Evolutionary conservation across 2,329 filamentous ascomycete species (phyloP), one percentile per base, ranked within the genome.

Genomic region (Celoporthe dispersa): DNA sequence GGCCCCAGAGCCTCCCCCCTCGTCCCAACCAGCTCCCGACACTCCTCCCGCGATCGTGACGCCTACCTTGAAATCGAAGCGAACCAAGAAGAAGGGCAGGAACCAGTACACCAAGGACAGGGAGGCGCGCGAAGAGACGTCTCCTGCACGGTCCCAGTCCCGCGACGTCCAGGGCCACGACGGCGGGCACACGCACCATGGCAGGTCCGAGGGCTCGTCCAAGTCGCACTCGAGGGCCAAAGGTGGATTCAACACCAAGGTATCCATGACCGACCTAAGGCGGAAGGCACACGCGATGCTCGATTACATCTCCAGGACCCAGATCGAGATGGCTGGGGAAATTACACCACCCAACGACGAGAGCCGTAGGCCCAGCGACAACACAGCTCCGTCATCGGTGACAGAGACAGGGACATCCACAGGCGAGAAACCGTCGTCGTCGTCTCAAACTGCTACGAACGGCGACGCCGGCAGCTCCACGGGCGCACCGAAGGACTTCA

Each of bases 241-340:
- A 75, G 79, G 83, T 69, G 83, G 84, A 64, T 87, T 86, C 79
- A 85, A 84, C 73, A 90, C 87, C 74, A 94, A 92, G 78, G 88
- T 94, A 69, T 94, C 90, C 37, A 92, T 97, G 90, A 91, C 91
- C 71, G 94, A 97, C 77, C 94, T 97, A 89, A 93, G 92, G 81
- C 89, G 92, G 73, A 91, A 94, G 12, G 93, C 94, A 7, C 88
- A 92, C 4, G 92, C 88, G 28, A 97, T 98, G 77, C 86, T 97
- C 70, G 94, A 96, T 75, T 98, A 95, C 77, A 97, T 98, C 73
- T 91, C 92, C 4, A 90, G 93, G 74, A 95, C 94, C 69, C 94
- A 98, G 79, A 86, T 97, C 8, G 94, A 98, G 76, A 87, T 97
- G 80, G 94, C 93, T 1, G 89, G 88, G 39, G 91, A 90, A 71